phyloP scores from a whole-genome alignment of 352 stramenopile species.

The Stramenopiles sp. region DNA sequence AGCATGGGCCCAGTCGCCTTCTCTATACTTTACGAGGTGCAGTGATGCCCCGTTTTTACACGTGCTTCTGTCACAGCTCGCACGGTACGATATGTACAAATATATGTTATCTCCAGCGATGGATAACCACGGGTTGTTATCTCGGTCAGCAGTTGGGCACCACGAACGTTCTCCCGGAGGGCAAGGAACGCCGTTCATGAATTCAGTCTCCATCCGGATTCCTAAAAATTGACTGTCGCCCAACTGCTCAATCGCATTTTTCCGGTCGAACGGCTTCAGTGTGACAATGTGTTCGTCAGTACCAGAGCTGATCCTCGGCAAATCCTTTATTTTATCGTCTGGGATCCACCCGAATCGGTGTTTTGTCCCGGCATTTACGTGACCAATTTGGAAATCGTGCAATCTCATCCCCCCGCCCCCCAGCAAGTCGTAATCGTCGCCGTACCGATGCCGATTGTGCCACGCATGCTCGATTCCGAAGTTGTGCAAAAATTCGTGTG shows the following conservation, averaged over 20 bases:
- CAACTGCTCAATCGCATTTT: background rate
- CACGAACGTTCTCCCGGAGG: background rate
- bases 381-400: background rate
- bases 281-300: background rate
- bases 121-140: background rate
- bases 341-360: background rate
- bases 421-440: background rate
- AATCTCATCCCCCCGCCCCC: background rate
- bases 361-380: background rate
- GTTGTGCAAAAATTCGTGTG: constrained; percentile 1
- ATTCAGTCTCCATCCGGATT: background rate
- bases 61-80: background rate
- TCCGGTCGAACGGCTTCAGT: background rate
- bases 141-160: background rate
- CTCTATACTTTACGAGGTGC: background rate
- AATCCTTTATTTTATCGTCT: background rate
- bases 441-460: background rate
- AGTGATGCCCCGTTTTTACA: background rate
- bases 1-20: background rate
- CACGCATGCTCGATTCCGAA: background rate
- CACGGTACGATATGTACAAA: background rate
- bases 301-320: background rate
- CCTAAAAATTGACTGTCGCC: background rate
- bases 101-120: background rate
- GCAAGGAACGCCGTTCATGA: background rate